Evolutionary conservation across 768 basidiomycete species (phyloP), one percentile per base, ranked within the genome.

Genomic region (Paxillus ammoniavirescens): DNA sequence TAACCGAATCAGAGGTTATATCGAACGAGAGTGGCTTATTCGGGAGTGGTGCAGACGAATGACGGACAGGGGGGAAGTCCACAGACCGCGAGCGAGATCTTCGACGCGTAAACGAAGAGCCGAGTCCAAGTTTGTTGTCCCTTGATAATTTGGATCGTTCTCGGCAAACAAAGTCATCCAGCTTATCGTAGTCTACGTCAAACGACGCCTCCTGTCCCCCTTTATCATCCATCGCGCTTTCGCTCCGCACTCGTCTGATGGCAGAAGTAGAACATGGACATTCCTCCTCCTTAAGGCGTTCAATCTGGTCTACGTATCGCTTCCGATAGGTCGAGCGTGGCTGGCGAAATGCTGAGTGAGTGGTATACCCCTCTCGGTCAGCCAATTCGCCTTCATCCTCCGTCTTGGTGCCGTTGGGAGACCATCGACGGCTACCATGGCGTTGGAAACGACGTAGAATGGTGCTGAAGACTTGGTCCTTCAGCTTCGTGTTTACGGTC

Each of bases 391-490:
- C 81, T 54, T 85, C 86, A 57, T 85, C 84, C 51, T 83, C 84
- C 8, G 74, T 77, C 60, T 71, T 73, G 23, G 72, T 65, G 40
- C 70, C 75, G 9, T 74, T 72, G 26, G 58, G 50, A 17, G 35
- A 58, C 67, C 63, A 65, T 18, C 60, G 61, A n/a, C 62, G 59
- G 18, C 67, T 64, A 14, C 61, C 66, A 33, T 81, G 81, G 59
- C 82, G 81, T 37, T 81, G 78, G 53, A 93, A 82, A 53, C 90
- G 79, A 45, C 86, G 83, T 56, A 98, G 75, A 31, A 98, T 84
- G 15, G 91, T 89, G 55, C 83, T 89, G 66, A 99, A 96, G 43
- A 99, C 93, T 61, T 96, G 93, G 65, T 98, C 94, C 71, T 94
- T 95, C 53, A 99, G 75, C 67, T 84, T 91, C 37, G 89, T 93